A percentile compares a stretch with the other conserved stretches of the same genome.
These are phyloP conservation scores for Gynostemma pentaphyllum DNA, from an alignment of 306 rosid species.

Conservation along the genomic window DNA sequence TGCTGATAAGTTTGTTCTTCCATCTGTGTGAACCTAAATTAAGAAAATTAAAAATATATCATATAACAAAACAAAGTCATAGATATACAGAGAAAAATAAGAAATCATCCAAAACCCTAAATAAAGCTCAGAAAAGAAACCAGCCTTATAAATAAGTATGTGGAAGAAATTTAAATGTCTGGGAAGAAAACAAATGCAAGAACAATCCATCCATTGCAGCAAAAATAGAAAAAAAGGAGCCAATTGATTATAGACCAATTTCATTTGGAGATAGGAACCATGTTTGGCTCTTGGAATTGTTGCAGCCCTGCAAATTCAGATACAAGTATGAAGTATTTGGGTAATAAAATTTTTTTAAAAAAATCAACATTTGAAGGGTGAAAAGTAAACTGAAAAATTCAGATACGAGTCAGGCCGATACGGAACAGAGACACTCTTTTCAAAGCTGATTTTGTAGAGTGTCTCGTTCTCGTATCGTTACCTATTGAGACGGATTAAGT, in stretches of 20 bases:
- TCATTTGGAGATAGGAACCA: constrained; percentile 50
- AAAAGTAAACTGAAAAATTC: no score
- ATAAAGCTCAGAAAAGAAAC: neutral
- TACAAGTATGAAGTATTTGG: neutral
- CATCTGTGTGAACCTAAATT: constrained; percentile 66
- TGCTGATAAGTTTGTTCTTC: constrained; percentile 51
- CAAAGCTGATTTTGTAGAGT: no score
- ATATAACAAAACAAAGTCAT: constrained; percentile 3
- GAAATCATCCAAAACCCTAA: neutral
- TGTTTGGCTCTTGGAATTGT: constrained; percentile 52
- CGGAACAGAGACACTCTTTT: no score
- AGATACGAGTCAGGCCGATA: no score
- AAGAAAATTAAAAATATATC: neutral
- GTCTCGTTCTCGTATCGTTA: no score
- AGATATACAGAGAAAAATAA: constrained; percentile 7
- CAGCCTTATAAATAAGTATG: constrained; percentile 50
- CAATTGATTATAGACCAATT: constrained; percentile 49
- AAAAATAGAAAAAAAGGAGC: constrained; percentile 49
- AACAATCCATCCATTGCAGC: constrained; percentile 58
- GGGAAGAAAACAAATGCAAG: constrained; percentile 44
- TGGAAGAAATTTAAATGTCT: constrained; percentile 49
- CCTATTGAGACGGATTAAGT: no score
- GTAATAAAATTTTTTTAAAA: no score
- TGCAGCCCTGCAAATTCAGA: constrained; percentile 54
- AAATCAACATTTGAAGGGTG: no score